phyloP scores from a whole-genome alignment of 495 filamentous ascomycete species.

The Podospora didyma region DNA sequence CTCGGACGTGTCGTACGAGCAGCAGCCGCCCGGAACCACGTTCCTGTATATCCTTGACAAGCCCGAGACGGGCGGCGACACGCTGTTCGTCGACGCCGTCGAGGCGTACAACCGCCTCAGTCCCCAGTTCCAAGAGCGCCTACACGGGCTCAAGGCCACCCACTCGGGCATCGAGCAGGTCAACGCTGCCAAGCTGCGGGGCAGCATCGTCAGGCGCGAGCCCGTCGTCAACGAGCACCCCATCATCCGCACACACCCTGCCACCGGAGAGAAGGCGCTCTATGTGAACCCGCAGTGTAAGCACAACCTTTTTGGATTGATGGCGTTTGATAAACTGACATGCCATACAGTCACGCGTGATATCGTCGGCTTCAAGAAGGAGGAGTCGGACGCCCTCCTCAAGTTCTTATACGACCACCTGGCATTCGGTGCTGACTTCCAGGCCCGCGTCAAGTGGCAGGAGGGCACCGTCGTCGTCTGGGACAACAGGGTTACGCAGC shows the following conservation, averaged over 20 bases:
- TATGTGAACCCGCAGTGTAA: conserved; percentile 85
- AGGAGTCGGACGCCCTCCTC: conserved; percentile 72
- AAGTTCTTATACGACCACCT: conserved; percentile 91
- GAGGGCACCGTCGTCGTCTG: conserved; percentile 81
- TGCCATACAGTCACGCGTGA: conserved; percentile 56
- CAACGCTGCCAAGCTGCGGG: conserved; percentile 48
- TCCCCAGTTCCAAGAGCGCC: conserved; percentile 62
- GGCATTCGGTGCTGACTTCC: conserved; percentile 77
- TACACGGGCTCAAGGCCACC: conserved; percentile 72
- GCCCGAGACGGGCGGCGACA: conserved; percentile 76
- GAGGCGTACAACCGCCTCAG: conserved; percentile 77
- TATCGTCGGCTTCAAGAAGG: conserved; percentile 72
- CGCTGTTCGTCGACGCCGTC: conserved; percentile 66
- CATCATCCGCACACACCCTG: conserved; percentile 74
- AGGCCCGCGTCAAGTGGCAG: conserved; percentile 82
- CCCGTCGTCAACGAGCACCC: conserved; percentile 70
- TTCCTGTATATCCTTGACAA: conserved; percentile 77
- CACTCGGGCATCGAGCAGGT: conserved; percentile 75
- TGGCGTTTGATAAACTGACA: background rate
- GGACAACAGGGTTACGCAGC: conserved; percentile 79
- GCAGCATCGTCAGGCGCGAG: conserved; percentile 64
- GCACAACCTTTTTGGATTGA: conserved; percentile 11
- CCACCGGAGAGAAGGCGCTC: conserved; percentile 79
- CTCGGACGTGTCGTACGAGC: conserved; percentile 77
- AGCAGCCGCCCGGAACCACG: conserved; percentile 80